Evolutionary conservation across 768 basidiomycete species (phyloP).

Genomic region (Botryobasidium botryosum): DNA sequence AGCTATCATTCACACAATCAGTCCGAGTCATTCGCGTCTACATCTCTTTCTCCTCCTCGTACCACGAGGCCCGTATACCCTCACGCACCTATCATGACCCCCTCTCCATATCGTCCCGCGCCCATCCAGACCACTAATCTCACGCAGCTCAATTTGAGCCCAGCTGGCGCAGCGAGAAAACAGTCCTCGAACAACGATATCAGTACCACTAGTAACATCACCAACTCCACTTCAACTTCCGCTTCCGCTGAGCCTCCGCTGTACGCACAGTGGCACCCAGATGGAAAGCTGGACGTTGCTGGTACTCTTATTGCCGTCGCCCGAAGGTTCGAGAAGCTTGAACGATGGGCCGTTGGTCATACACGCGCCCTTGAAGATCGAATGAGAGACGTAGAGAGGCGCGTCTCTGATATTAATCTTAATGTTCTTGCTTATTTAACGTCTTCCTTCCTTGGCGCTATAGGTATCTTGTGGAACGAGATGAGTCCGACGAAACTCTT

Average conservation of each 20-base stretch:
- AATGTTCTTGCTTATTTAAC: not conserved
- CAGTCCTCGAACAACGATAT: not conserved
- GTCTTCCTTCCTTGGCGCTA: not conserved
- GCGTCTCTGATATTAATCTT: constrained; percentile 16
- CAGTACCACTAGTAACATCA: constrained; percentile 30
- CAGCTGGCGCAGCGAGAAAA: constrained; percentile 2
- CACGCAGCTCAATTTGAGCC: constrained; percentile 21
- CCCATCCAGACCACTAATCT: not conserved
- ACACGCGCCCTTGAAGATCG: constrained; percentile 79
- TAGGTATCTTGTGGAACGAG: constrained; percentile 10
- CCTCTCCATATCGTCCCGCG: not conserved
- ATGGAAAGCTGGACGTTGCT: constrained; percentile 58
- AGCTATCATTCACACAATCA: constrained; percentile 33
- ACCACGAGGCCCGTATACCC: constrained; percentile 1
- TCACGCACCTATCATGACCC: constrained; percentile 28
- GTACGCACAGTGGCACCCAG: constrained; percentile 57
- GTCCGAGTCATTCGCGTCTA: constrained; percentile 38
- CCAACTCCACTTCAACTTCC: constrained; percentile 4
- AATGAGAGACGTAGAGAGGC: constrained; percentile 82
- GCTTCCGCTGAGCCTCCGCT: constrained; percentile 31
- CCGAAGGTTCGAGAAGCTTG: constrained; percentile 72
- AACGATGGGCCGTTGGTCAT: constrained; percentile 79
- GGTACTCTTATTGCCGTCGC: constrained; percentile 60
- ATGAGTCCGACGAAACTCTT: constrained; percentile 11
- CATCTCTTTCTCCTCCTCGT: constrained; percentile 4